Percentiles rank a stretch among this genome's conserved stretches.
Conservation (phyloP, 169 alveolate genomes). For the Plasmodium gallinaceum region DNA sequence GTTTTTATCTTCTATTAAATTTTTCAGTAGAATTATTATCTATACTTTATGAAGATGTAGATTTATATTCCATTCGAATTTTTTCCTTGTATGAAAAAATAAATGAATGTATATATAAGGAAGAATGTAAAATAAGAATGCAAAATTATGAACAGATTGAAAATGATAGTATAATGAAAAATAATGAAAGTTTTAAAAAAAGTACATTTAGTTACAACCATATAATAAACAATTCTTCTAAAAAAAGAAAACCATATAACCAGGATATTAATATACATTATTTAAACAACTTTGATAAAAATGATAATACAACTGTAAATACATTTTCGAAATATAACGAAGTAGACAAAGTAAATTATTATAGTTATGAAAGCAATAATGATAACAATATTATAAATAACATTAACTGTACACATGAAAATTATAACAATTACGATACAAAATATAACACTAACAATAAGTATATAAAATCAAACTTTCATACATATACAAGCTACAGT, state of each 20-base stretch:
- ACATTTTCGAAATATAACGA: background rate
- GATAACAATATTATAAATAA: background rate
- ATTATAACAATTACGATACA: background rate
- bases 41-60: constrained; percentile 36
- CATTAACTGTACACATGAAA: background rate
- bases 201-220: too few species aligned
- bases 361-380: background rate
- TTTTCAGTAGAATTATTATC: constrained; percentile 53
- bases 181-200: background rate
- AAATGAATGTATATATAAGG: constrained; percentile 1
- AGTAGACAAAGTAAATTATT: background rate
- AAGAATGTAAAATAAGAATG: background rate
- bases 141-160: background rate
- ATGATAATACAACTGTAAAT: background rate
- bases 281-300: too few species aligned
- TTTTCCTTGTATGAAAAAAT: constrained; percentile 30
- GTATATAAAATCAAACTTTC: background rate
- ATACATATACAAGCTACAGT: background rate
- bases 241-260: background rate
- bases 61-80: constrained; percentile 43
- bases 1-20: constrained; percentile 52
- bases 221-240: background rate
- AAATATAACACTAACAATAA: too few species aligned
- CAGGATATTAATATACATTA: background rate
- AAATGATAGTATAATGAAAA: background rate